Conservation (phyloP, 1,139 yeast genomes). For the Lodderomyces margitis region DNA sequence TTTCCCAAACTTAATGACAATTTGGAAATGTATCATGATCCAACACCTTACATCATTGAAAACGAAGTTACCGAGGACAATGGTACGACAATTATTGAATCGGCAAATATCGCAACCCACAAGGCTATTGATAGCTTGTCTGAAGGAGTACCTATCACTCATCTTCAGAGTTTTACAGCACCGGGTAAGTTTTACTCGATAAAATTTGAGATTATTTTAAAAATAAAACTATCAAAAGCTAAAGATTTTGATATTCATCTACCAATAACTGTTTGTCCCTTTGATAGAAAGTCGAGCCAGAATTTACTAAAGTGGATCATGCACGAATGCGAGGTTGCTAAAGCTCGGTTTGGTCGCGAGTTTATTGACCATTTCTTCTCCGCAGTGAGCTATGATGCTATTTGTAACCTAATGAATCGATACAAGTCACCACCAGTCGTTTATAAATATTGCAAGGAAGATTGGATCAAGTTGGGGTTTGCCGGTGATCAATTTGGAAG, state of each 20-base stretch:
- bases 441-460: constrained; percentile 29
- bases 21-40: constrained; percentile 19
- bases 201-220: constrained; percentile 49
- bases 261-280: constrained; percentile 56
- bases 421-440: constrained; percentile 30
- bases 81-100: constrained; percentile 14
- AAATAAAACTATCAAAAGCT: constrained; percentile 48
- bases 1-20: constrained; percentile 42
- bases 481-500: constrained; percentile 31
- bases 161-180: constrained; percentile 47
- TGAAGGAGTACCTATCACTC: constrained; percentile 46
- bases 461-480: constrained; percentile 42
- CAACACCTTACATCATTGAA: constrained; percentile 4
- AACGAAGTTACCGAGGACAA: constrained; percentile 9
- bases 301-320: constrained; percentile 51
- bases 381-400: constrained; percentile 24
- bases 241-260: constrained; percentile 49
- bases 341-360: constrained; percentile 34
- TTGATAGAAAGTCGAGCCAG: constrained; percentile 44
- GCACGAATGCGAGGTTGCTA: constrained; percentile 50
- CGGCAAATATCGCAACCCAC: constrained; percentile 14
- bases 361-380: constrained; percentile 23
- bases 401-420: constrained; percentile 20
- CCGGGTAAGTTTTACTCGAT: constrained; percentile 53
- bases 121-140: constrained; percentile 24